These are phyloP conservation scores for Globisporangium alternatum DNA, from an alignment of 352 stramenopile species.

Conservation along the genomic window DNA sequence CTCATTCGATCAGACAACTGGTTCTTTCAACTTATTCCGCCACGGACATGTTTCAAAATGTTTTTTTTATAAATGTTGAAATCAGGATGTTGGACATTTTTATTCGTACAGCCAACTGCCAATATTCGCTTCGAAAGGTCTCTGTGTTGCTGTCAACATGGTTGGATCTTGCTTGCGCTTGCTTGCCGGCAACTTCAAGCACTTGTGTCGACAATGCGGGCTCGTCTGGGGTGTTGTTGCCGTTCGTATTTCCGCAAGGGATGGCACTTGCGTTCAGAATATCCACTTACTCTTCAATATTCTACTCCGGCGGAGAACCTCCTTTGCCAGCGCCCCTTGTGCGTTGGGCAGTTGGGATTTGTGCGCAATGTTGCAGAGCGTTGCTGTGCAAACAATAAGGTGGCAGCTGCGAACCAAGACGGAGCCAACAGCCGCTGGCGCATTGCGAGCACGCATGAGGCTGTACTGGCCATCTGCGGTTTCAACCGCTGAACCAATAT, in stretches of 20 bases:
- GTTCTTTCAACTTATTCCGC: too few relatives aligned
- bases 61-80: too few relatives aligned
- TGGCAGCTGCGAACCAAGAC: neutral
- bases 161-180: neutral
- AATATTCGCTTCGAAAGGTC: too few relatives aligned
- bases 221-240: neutral
- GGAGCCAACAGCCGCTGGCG: neutral
- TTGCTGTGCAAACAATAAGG: neutral
- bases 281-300: neutral
- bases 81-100: too few relatives aligned
- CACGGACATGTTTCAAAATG: too few relatives aligned
- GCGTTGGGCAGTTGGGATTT: too few relatives aligned
- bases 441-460: neutral
- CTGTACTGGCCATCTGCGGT: neutral
- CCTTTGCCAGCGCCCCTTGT: neutral
- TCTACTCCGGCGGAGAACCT: neutral
- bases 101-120: too few relatives aligned
- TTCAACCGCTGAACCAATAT: neutral
- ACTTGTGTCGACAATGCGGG: neutral
- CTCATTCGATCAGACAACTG: too few relatives aligned
- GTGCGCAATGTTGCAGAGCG: neutral
- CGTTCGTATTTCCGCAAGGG: neutral
- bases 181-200: neutral
- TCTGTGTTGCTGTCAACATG: too few relatives aligned
- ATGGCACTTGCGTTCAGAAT: neutral